phyloP scores from a whole-genome alignment of 306 rosid genomes.

The Parietaria judaica region DNA sequence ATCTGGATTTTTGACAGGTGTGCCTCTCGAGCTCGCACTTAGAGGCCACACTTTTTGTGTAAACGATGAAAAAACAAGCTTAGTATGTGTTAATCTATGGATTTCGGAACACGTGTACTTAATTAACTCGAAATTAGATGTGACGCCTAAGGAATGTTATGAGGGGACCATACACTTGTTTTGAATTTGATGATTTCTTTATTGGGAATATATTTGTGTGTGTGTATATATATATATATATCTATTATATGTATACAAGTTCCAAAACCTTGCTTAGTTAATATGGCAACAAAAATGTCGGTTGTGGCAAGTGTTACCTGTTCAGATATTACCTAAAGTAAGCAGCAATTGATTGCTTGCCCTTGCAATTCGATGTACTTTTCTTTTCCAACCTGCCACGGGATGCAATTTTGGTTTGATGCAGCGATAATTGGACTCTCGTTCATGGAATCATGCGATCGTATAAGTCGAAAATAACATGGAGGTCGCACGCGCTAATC shows the following conservation, averaged over 20 bases:
- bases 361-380: too few relatives aligned
- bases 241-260: background rate
- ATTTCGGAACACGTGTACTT: conserved; percentile 9
- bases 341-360: too few relatives aligned
- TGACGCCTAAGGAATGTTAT: conserved; percentile 21
- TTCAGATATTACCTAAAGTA: too few relatives aligned
- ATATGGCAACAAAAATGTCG: too few relatives aligned
- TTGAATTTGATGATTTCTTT: conserved; percentile 22
- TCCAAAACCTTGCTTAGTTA: too few relatives aligned
- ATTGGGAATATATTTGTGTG: background rate
- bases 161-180: conserved; percentile 51
- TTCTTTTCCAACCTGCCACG: too few relatives aligned
- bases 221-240: background rate
- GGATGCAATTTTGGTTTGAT: too few relatives aligned
- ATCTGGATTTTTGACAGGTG: conserved; percentile 21
- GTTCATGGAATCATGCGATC: too few relatives aligned
- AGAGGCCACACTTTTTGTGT: conserved; percentile 17
- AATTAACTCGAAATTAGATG: conserved; percentile 1
- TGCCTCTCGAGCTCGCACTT: conserved; percentile 14
- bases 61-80: conserved; percentile 2
- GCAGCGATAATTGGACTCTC: too few relatives aligned
- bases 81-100: conserved; percentile 17
- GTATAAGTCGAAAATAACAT: too few relatives aligned
- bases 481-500: too few relatives aligned
- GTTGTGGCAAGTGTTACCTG: too few relatives aligned